Conservation (phyloP, 768 basidiomycete genomes). For the Gloeostereum incarnatum region DNA sequence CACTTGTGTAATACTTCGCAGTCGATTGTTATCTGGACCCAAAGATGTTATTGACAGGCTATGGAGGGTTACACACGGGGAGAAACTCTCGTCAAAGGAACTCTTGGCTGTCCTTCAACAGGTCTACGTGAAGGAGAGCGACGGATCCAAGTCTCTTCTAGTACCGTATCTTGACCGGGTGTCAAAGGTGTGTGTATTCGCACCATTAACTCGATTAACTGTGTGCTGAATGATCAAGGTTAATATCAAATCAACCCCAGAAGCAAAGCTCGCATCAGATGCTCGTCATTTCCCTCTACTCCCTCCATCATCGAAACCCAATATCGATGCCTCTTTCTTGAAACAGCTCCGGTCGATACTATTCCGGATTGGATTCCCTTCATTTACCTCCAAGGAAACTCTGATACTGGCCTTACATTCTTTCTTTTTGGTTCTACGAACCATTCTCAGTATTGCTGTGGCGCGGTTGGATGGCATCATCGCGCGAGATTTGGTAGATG, state of each 20-base stretch:
- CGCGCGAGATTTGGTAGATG: slow-evolving; percentile 70
- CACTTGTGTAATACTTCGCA: slow-evolving; percentile 41
- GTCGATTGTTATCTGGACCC: slow-evolving; percentile 27
- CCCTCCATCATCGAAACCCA: slow-evolving; percentile 27
- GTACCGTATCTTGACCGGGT: slow-evolving; percentile 58
- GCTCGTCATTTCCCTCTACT: slow-evolving; percentile 55
- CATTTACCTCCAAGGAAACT: slow-evolving; percentile 56
- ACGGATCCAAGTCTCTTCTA: slow-evolving; percentile 54
- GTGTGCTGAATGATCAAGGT: slow-evolving; percentile 21
- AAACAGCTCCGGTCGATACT: slow-evolving; percentile 68
- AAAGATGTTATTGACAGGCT: slow-evolving; percentile 19
- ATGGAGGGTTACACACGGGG: slow-evolving; percentile 15
- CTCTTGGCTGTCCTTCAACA: slow-evolving; percentile 43
- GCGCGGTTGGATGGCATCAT: slow-evolving; percentile 86
- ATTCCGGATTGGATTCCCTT: slow-evolving; percentile 60
- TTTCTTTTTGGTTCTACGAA: slow-evolving; percentile 76
- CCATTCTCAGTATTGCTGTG: slow-evolving; percentile 81
- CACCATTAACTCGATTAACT: not conserved
- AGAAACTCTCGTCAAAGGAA: slow-evolving; percentile 27
- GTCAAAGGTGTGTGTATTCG: slow-evolving; percentile 39
- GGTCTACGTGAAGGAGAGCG: slow-evolving; percentile 49
- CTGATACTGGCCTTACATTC: slow-evolving; percentile 72
- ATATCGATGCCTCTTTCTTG: slow-evolving; percentile 62
- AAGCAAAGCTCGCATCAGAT: slow-evolving; percentile 39
- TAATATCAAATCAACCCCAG: slow-evolving; percentile 37